Evolutionary conservation across 2,329 filamentous ascomycete genomes (phyloP), one percentile per base, ranked within the genome.

Genomic region (Ophiostoma sp.): DNA sequence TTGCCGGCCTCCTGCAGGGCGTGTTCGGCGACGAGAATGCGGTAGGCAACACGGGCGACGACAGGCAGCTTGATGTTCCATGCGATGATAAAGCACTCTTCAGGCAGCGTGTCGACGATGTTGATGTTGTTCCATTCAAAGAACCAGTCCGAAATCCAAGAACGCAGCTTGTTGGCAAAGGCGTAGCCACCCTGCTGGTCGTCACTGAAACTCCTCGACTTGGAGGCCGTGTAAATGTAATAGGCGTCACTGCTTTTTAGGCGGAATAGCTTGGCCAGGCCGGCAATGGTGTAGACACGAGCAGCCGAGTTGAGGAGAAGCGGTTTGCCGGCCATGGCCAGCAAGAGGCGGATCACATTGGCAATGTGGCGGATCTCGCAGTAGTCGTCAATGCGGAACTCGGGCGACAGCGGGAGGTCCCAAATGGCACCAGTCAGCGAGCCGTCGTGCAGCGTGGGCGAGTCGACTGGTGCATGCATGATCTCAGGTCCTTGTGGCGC

Each of bases 271-370:
- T 88, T 87, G 8, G 89, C 87, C 9, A 93, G 80, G 2, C 86
- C 87, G 45, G 89, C 87, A n/a, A 92, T 84, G 0, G 90, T 92
- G 85, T 89, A 93, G 50, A 92, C 81, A 17, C 91, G 89, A 12
- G 87, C 84, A 0, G 91, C 91, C 0, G 90, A 92, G 79, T 93
- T 87, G 17, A 93, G 79, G 1, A 84, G 82, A 0, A 89, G 83
- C 75, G 88, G 75, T 2, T n/a, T 50, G 5, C 69, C 73, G 22
- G 74, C 84, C 55, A 93, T 85, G 12, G 86, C 83, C 76, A 88
- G 84, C 3, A 93, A 82, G 0, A 93, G 81, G 0, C 90, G 85
- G 63, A 92, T 84, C 45, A 96, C 88, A 25, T 87, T 87, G 36
- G 86, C 87, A 15, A 88, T 83, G 78, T 93, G 91, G 2, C 91